These are phyloP conservation scores for Solanum pennellii DNA, from an alignment of 257 asterid species.

Conservation along the genomic window DNA sequence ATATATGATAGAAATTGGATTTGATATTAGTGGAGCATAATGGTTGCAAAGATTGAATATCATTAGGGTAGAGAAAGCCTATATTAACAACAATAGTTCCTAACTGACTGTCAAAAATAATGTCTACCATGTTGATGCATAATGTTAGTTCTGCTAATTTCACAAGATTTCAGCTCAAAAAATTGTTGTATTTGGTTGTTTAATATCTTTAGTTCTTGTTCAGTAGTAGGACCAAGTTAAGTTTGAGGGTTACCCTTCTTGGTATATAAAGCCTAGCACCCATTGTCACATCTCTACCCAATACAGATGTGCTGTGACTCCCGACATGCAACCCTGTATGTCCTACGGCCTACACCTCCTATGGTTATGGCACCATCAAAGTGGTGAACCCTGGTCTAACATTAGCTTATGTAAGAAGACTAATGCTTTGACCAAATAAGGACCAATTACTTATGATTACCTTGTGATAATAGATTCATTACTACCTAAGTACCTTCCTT, in stretches of 20 bases:
- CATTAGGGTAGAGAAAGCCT: neutral
- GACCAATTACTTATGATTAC: neutral
- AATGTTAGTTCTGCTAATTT: neutral
- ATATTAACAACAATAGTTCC: neutral
- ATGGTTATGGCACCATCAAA: neutral
- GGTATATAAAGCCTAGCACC: neutral
- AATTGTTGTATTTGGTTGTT: neutral
- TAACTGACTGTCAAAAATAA: neutral
- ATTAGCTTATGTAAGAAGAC: neutral
- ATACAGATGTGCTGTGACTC: neutral
- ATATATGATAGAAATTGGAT: neutral
- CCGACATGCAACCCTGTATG: neutral
- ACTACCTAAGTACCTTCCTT: neutral
- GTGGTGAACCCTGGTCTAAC: neutral
- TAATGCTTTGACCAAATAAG: neutral
- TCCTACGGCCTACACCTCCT: neutral
- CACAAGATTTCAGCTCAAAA: neutral
- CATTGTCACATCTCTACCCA: neutral
- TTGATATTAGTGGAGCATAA: neutral
- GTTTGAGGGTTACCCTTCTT: neutral
- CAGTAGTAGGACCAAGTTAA: neutral
- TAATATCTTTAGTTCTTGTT: neutral
- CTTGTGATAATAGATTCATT: neutral
- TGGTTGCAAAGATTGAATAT: neutral
- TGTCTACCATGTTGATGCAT: neutral